Percentiles rank a stretch among this genome's conserved stretches.
Conservation (phyloP, 2,329 filamentous ascomycete species). For the Sporothrix luriei region DNA sequence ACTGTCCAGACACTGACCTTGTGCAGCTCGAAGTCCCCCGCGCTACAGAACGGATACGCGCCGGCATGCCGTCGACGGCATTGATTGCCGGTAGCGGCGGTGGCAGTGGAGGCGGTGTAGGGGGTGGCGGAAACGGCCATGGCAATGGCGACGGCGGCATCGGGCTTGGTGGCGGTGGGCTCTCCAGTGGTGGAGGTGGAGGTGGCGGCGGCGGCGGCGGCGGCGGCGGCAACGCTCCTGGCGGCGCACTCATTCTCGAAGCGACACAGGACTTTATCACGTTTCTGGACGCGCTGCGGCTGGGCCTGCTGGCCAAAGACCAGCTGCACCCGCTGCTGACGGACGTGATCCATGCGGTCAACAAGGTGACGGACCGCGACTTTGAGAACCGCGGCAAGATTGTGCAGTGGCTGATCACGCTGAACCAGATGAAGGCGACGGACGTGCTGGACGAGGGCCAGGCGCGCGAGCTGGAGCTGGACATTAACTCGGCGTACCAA, state of each 20-base stretch:
- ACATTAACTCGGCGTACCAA: constrained; percentile 92
- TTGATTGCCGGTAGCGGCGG: constrained; percentile 51
- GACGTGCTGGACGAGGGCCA: constrained; percentile 88
- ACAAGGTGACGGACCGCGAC: constrained; percentile 92
- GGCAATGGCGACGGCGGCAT: constrained; percentile 51
- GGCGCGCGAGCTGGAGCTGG: constrained; percentile 83
- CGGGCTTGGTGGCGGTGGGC: constrained; percentile 47
- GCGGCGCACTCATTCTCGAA: constrained; percentile 73
- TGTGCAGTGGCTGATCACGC: constrained; percentile 93
- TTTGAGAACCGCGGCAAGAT: constrained; percentile 97
- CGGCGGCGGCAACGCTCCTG: constrained; percentile 54
- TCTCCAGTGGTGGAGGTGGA: constrained; percentile 36
- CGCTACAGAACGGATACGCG: constrained; percentile 87
- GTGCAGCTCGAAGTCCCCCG: constrained; percentile 85
- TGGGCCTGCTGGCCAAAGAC: constrained; percentile 91
- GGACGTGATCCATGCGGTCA: constrained; percentile 95
- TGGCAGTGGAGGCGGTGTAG: constrained; percentile 50
- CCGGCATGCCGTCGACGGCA: constrained; percentile 88
- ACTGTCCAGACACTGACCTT: not conserved
- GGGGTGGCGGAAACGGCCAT: constrained; percentile 48
- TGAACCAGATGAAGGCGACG: constrained; percentile 97
- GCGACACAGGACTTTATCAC: constrained; percentile 99
- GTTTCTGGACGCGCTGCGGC: constrained; percentile 89
- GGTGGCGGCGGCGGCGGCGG: constrained; percentile 56
- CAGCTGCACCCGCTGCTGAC: constrained; percentile 93